These are phyloP conservation scores for Verticillium nonalfalfae DNA, from an alignment of 2,329 filamentous ascomycete genomes.

Conservation along the genomic window DNA sequence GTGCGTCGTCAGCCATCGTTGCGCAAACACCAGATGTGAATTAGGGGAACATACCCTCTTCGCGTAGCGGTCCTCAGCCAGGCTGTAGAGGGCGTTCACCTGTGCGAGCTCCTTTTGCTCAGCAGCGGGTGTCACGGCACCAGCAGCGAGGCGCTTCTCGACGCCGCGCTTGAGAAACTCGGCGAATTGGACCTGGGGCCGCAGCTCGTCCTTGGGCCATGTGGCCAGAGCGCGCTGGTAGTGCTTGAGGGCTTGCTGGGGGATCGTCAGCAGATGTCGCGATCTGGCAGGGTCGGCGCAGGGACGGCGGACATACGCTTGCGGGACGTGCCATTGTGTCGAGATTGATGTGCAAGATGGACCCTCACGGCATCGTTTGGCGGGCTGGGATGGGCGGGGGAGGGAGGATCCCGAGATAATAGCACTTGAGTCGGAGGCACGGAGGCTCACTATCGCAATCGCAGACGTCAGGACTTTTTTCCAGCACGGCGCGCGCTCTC, in stretches of 20 bases:
- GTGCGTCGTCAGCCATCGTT: not conserved
- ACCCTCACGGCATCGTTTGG: constrained; percentile 2
- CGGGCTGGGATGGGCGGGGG: not conserved
- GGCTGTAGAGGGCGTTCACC: constrained; percentile 51
- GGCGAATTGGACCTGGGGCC: constrained; percentile 57
- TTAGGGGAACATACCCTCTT: constrained; percentile 37
- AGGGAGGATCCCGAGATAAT: not conserved
- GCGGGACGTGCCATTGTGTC: constrained; percentile 14
- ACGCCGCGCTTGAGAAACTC: constrained; percentile 44
- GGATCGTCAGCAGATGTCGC: constrained; percentile 2
- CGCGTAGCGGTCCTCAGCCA: constrained; percentile 54
- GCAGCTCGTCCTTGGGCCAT: constrained; percentile 60
- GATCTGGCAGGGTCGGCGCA: not conserved
- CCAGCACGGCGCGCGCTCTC: not conserved
- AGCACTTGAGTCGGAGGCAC: not conserved
- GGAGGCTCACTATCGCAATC: not conserved
- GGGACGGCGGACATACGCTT: constrained; percentile 9
- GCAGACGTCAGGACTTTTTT: constrained; percentile 4
- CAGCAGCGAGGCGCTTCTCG: constrained; percentile 20
- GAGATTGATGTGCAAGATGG: not conserved
- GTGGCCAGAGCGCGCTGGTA: constrained; percentile 44
- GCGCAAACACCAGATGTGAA: too few species aligned
- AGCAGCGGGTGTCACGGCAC: constrained; percentile 21
- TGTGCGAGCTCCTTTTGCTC: constrained; percentile 48
- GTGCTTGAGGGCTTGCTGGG: constrained; percentile 36